phyloP scores from a whole-genome alignment of 106 monocot species.

The Posidonia australis region DNA sequence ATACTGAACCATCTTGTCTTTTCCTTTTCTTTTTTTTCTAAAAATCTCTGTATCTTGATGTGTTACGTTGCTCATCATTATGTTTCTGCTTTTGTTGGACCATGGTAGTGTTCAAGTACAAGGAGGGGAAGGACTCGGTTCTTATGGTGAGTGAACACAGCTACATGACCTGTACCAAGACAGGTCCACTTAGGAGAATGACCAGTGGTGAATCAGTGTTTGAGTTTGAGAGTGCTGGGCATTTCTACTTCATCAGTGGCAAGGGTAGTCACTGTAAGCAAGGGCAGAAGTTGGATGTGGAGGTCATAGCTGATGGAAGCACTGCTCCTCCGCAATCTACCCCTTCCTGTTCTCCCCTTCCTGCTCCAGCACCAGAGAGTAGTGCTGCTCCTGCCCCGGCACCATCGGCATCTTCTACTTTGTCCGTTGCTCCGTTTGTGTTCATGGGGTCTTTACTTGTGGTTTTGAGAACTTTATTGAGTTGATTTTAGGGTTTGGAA shows the following conservation, averaged over 20 bases:
- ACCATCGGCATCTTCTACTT: neutral
- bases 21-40: neutral
- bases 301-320: slow-evolving; percentile 14
- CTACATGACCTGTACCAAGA: slow-evolving; percentile 40
- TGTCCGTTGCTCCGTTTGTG: neutral
- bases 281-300: slow-evolving; percentile 45
- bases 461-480: neutral
- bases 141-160: slow-evolving; percentile 28
- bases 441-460: neutral
- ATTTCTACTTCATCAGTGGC: slow-evolving; percentile 64
- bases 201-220: slow-evolving; percentile 31
- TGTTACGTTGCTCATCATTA: neutral
- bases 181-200: slow-evolving; percentile 22
- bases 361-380: neutral
- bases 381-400: neutral
- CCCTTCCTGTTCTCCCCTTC: slow-evolving; percentile 1
- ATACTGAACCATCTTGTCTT: neutral
- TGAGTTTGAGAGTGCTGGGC: slow-evolving; percentile 30
- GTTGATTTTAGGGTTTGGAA: neutral
- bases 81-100: neutral
- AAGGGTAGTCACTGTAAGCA: slow-evolving; percentile 17
- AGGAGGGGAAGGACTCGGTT: slow-evolving; percentile 42
- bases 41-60: neutral
- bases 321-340: neutral
- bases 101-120: slow-evolving; percentile 59